A percentile compares a stretch with the other conserved stretches of the same genome.
These are phyloP conservation scores for Bruguiera hainesii DNA, from an alignment of 441 rosid genomes.

Conservation along the genomic window DNA sequence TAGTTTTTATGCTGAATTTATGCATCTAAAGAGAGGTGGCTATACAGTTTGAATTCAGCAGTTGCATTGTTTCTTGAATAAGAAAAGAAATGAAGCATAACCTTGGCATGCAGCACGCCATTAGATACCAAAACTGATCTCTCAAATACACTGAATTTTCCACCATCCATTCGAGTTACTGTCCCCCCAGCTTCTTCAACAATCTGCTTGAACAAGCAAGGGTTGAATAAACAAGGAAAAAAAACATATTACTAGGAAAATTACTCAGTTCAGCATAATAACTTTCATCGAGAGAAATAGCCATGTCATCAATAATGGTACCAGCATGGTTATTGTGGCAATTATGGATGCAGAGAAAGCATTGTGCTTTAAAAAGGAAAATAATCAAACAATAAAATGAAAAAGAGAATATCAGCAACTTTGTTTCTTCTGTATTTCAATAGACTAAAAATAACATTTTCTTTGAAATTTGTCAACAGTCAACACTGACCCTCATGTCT, in stretches of 20 bases:
- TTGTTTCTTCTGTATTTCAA: no score
- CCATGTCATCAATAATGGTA: no score
- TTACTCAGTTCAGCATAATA: no score
- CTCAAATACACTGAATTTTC: constrained; percentile 72
- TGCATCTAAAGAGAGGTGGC: not conserved
- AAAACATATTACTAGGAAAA: constrained; percentile 7
- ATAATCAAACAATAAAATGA: no score
- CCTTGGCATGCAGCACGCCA: constrained; percentile 72
- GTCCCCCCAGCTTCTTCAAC: constrained; percentile 95
- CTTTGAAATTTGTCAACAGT: no score
- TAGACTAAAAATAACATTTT: no score
- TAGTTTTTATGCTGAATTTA: not conserved
- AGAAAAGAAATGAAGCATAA: constrained; percentile 16
- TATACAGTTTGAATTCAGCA: not conserved
- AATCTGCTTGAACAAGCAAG: constrained; percentile 41
- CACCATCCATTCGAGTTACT: constrained; percentile 82
- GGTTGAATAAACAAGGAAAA: not conserved
- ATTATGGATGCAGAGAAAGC: no score
- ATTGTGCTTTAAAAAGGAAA: no score
- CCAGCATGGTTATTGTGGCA: no score
- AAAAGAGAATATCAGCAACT: no score
- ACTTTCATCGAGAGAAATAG: no score
- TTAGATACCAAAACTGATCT: constrained; percentile 89
- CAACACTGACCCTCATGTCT: no score
- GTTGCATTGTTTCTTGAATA: not conserved